Percentiles rank a stretch among this genome's conserved stretches.
Conservation (phyloP, 768 basidiomycete species). For the Tylopilus intermedius region DNA sequence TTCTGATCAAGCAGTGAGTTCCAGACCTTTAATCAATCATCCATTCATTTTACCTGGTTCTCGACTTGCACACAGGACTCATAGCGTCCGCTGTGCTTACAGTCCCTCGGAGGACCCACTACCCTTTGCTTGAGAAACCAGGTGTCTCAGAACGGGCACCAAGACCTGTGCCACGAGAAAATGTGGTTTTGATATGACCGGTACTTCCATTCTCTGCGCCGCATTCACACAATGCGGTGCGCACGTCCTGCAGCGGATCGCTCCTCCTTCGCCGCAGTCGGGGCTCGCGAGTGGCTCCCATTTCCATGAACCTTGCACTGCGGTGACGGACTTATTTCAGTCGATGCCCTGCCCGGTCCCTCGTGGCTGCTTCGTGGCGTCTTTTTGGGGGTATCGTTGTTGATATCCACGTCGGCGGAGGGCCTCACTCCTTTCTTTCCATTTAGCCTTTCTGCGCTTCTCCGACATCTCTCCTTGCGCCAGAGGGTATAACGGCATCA, state of each 20-base stretch:
- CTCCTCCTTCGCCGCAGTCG: slow-evolving; percentile 5
- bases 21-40: neutral
- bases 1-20: neutral
- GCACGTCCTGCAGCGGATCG: slow-evolving; percentile 17
- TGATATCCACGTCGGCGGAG: slow-evolving; percentile 8
- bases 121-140: neutral
- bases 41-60: neutral
- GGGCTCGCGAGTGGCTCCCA: slow-evolving; percentile 2
- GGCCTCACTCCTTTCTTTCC: neutral
- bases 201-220: slow-evolving; percentile 18
- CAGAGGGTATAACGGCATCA: neutral
- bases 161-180: neutral
- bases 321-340: slow-evolving; percentile 11
- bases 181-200: neutral
- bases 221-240: slow-evolving; percentile 11
- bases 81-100: neutral
- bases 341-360: neutral
- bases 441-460: neutral
- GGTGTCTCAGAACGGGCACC: neutral
- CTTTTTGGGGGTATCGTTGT: neutral
- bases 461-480: neutral
- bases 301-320: slow-evolving; percentile 9
- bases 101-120: neutral
- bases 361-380: slow-evolving; percentile 13
- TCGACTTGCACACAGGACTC: neutral